A percentile compares a stretch with the other conserved stretches of the same genome.
Evolutionary conservation across 331 rosid species (phyloP).

Genomic region (Quercus phellos): DNA sequence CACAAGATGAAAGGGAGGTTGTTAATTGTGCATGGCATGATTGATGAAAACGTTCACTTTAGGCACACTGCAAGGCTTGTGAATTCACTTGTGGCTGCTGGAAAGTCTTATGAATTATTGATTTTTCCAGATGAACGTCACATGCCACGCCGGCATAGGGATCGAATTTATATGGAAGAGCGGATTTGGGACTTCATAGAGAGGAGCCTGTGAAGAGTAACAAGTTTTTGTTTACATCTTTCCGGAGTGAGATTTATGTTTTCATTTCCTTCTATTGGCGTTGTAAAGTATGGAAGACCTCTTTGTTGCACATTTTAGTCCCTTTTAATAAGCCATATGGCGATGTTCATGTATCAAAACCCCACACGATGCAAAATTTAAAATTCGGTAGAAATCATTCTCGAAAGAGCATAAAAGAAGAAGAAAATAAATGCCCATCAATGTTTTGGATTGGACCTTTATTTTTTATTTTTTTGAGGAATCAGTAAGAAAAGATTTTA

Average conservation of each 20-base stretch:
- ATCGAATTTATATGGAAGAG: slow-evolving; percentile 86
- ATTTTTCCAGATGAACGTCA: slow-evolving; percentile 93
- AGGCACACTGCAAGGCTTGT: slow-evolving; percentile 95
- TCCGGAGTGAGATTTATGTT: not conserved
- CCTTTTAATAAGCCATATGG: not conserved
- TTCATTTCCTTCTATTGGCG: slow-evolving; percentile 1
- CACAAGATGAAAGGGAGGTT: slow-evolving; percentile 62
- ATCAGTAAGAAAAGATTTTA: too few species aligned
- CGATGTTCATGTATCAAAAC: not conserved
- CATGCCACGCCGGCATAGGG: slow-evolving; percentile 78
- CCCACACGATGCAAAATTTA: not conserved
- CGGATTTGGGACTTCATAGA: slow-evolving; percentile 93
- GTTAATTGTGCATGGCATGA: slow-evolving; percentile 92
- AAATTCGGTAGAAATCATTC: not conserved
- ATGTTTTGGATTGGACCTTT: not conserved
- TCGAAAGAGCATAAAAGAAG: not conserved
- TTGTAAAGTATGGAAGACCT: not conserved
- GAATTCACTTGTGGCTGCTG: slow-evolving; percentile 76
- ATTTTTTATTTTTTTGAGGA: too few species aligned
- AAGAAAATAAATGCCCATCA: not conserved
- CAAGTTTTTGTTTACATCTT: slow-evolving; percentile 14
- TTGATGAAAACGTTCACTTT: slow-evolving; percentile 93
- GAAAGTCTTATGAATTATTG: slow-evolving; percentile 75
- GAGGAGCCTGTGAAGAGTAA: slow-evolving; percentile 50
- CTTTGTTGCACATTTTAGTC: not conserved